Evolutionary conservation across 352 stramenopile species (phyloP), one percentile per base, ranked within the genome.

Genomic region (Elongisporangium prolatum): DNA sequence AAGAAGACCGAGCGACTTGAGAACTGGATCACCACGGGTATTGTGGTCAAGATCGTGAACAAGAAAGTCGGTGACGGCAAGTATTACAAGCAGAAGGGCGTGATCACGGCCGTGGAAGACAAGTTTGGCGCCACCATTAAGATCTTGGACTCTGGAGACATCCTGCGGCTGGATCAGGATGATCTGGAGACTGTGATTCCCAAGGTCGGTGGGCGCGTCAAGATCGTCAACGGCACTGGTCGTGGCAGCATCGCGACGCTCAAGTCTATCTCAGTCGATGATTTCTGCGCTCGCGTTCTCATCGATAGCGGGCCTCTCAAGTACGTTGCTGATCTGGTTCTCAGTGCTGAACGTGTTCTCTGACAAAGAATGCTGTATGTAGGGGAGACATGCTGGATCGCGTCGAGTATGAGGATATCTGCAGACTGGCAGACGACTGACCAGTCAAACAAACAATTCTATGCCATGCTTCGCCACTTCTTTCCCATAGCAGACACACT

Each of bases 11-110:
- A 79, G 48, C 65, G 72, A 18, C 86, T 93, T 40, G 89, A 97
- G 50, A 82, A 97, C 67, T 99, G 96, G 96, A 59, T 99, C 34
- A 72, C 82, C 2, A 80, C 64, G 28, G 79, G 87, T 22, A 98
- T 98, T 60, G 66, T 98, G 4, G 94, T 99, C 22, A 97, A 98
- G 59, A 80, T 98, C 40, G 85, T 97, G 57, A 97, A 97, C 63
- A 97, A 97, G 71, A 93, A 90, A 37, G 68, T 98, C 4, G 88
- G 80, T 2, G 77, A 84, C 17, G 92, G 95, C 21, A 70, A 64
- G 11, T 97, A 95, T 67, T 96, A 96, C 80, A 96, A 96, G 65
- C 80, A 79, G 47, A 97, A 97, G 57, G 88, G 86, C 20, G 70
- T 80, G 50, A 64, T 97, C 40, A 75, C 84, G 11, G 60, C 73